Conservation (phyloP, 306 rosid species). For the Arachis hypogaea region DNA sequence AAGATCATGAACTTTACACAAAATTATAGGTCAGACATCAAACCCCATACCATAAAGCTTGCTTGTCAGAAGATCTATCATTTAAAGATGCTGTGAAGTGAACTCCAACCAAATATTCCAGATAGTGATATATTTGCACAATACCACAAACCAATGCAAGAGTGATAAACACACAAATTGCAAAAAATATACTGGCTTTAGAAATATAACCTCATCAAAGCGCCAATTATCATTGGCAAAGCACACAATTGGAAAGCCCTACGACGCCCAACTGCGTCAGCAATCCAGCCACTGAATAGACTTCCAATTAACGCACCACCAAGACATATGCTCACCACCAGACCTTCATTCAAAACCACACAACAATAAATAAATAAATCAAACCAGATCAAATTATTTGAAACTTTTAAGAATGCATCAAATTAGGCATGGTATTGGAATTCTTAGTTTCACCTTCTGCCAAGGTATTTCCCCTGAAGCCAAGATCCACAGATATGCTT, state of each 20-base stretch:
- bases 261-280: slow-evolving; percentile 96
- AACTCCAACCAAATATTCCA: too few relatives aligned
- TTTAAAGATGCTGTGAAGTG: not conserved
- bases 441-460: slow-evolving; percentile 73
- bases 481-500: slow-evolving; percentile 88
- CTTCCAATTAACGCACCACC: slow-evolving; percentile 95
- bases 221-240: slow-evolving; percentile 90
- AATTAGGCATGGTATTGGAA: slow-evolving; percentile 33
- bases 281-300: slow-evolving; percentile 89
- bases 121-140: too few relatives aligned
- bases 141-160: not conserved
- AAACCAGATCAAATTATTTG: slow-evolving; percentile 14
- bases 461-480: slow-evolving; percentile 87
- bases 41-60: too few relatives aligned
- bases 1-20: too few relatives aligned
- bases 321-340: slow-evolving; percentile 94
- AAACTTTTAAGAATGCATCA: slow-evolving; percentile 28
- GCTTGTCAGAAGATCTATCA: too few relatives aligned
- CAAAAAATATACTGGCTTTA: slow-evolving; percentile 17
- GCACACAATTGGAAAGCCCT: slow-evolving; percentile 91
- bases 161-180: slow-evolving; percentile 23
- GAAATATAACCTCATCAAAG: slow-evolving; percentile 73
- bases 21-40: too few relatives aligned
- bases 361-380: slow-evolving; percentile 2
- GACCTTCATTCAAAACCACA: slow-evolving; percentile 60